Conservation (phyloP, 371 early-diverging fungal genomes). For the Apophysomyces ossiformis region DNA sequence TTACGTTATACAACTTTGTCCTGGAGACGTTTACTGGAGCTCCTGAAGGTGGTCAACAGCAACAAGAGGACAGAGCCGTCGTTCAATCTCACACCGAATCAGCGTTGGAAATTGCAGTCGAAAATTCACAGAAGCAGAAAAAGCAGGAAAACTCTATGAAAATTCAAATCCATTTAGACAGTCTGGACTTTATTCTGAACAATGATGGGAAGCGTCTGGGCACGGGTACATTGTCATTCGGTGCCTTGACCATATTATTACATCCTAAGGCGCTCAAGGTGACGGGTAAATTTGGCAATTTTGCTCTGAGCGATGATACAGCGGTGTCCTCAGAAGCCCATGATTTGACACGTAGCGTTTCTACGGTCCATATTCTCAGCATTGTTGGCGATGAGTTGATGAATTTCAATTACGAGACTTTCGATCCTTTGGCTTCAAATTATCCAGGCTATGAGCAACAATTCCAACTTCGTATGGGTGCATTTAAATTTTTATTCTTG, state of each 20-base stretch:
- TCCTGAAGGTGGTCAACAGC: background rate
- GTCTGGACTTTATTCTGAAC: slow-evolving; percentile 84
- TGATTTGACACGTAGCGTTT: slow-evolving; percentile 1
- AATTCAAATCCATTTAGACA: slow-evolving; percentile 78
- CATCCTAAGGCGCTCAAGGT: slow-evolving; percentile 67
- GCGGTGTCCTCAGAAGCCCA: background rate
- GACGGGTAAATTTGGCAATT: slow-evolving; percentile 85
- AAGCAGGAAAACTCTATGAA: slow-evolving; percentile 29
- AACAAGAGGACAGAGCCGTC: background rate
- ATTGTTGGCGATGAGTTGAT: slow-evolving; percentile 82
- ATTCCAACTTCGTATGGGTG: slow-evolving; percentile 67
- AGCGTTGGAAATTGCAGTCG: slow-evolving; percentile 20
- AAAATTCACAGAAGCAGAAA: slow-evolving; percentile 32
- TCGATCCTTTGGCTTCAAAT: slow-evolving; percentile 33
- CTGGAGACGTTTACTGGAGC: slow-evolving; percentile 74
- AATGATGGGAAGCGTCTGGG: slow-evolving; percentile 84
- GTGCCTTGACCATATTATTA: slow-evolving; percentile 72
- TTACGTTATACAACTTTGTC: slow-evolving; percentile 86
- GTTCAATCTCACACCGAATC: background rate
- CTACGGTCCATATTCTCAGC: slow-evolving; percentile 56
- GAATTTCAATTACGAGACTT: slow-evolving; percentile 74
- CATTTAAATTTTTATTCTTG: slow-evolving; percentile 65
- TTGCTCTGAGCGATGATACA: slow-evolving; percentile 74
- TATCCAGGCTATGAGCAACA: slow-evolving; percentile 77
- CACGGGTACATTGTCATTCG: slow-evolving; percentile 73